Base-by-base conservation (phyloP, 176 grass and related monocot species). In the Aegilops longissima region DNA sequence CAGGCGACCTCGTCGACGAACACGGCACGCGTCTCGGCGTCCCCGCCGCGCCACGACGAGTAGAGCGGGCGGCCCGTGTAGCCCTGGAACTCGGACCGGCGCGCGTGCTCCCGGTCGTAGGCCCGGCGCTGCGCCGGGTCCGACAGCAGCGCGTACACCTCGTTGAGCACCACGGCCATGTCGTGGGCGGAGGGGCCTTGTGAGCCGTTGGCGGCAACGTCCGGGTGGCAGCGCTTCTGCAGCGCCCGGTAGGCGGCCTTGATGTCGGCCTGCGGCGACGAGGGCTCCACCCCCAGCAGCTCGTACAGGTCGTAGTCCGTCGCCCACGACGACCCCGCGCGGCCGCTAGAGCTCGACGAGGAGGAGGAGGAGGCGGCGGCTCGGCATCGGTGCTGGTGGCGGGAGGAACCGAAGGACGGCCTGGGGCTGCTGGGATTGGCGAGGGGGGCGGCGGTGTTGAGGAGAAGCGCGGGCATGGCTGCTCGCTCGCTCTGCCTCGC, bases 191-290 rank as follows among this genome's bases (percentile, higher is more conserved):
- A 66, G 40, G 71, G 23, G 2, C 17, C 18, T 12, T 4, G 12
- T 1, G 3, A 4, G 44, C 4, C 9, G 20, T 3, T 38, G 17
- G 75, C 90, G n/a, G 90, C 93, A 68, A 98, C 88, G 86, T 98
- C 96, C 16, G 92, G 96, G 83, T 98, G 96, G 88, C 96, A 98
- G 68, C 92, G 90, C 88, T 98, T 98, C 88, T 98, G 96, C 54
- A 98, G 88, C 47, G 93, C 54, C 14, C 96, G 87, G 80, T 98
- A 98, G 29, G 92, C 90, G 13, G 90, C 88, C 70, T 98, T 98
- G 88, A 98, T 98, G 92, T 92, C 87, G 20, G 84, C 64, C 84
- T 93, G 90, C 44, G 83, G 47, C 33, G 93, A 94, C 0, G 86
- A 91, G 0, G 85, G 90, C 42, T 96, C 88, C 82, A 98, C 90